Percentiles rank a stretch among this genome's conserved stretches.
Evolutionary conservation across 2,329 filamentous ascomycete species (phyloP).

Genomic region (Onygena corvina): DNA sequence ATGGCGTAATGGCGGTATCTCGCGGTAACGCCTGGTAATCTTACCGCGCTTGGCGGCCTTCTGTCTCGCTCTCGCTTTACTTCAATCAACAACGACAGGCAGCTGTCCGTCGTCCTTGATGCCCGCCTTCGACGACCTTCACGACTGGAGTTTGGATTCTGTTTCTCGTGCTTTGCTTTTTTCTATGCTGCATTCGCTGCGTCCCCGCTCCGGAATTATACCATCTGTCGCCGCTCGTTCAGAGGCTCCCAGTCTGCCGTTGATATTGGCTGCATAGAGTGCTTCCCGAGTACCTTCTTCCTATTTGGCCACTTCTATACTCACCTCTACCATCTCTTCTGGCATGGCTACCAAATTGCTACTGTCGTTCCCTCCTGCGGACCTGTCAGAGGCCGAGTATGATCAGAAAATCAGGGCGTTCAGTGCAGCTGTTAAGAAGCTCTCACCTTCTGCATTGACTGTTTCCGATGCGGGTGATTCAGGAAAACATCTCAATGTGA

Average conservation of each 20-base stretch:
- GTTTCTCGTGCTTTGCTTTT: neutral
- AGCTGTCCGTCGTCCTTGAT: neutral
- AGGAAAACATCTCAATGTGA: slow-evolving; percentile 28
- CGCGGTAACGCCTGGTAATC: too few relatives aligned
- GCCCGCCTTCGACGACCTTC: slow-evolving; percentile 3
- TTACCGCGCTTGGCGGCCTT: too few relatives aligned
- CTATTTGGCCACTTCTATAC: neutral
- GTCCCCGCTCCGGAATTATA: neutral
- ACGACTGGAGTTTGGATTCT: slow-evolving; percentile 1
- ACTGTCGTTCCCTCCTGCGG: slow-evolving; percentile 30
- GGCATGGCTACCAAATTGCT: slow-evolving; percentile 15
- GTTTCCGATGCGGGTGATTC: slow-evolving; percentile 24
- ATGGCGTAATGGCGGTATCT: too few relatives aligned
- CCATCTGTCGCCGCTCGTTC: neutral
- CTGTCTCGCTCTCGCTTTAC: too few relatives aligned
- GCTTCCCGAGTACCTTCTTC: neutral
- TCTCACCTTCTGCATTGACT: slow-evolving; percentile 23
- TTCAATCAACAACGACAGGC: neutral
- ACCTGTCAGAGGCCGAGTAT: slow-evolving; percentile 31
- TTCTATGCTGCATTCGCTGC: neutral
- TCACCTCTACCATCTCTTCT: neutral
- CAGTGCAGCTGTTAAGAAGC: slow-evolving; percentile 28
- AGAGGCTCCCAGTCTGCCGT: neutral
- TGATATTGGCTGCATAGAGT: neutral
- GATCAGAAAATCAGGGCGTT: slow-evolving; percentile 34